These are phyloP conservation scores for Colletotrichum nymphaeae DNA, from an alignment of 2,329 filamentous ascomycete genomes.

Conservation along the genomic window DNA sequence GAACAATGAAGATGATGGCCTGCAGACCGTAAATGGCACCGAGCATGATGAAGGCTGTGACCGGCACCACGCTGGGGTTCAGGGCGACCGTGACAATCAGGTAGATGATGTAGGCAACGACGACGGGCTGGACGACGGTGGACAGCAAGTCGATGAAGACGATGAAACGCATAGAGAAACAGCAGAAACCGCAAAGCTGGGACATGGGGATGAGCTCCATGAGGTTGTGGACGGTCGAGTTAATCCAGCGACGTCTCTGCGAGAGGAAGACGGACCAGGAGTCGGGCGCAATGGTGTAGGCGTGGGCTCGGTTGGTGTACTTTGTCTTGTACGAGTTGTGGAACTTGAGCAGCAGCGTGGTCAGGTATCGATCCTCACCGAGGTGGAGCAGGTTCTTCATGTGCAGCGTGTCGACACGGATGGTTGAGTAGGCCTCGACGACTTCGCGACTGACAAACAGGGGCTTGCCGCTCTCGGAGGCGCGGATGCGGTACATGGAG, in stretches of 20 bases:
- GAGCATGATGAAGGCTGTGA: constrained; percentile 90
- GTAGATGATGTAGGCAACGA: constrained; percentile 89
- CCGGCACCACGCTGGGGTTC: constrained; percentile 74
- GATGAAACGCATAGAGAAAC: constrained; percentile 68
- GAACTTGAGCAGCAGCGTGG: constrained; percentile 91
- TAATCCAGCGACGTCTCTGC: constrained; percentile 99
- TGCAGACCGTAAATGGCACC: constrained; percentile 98
- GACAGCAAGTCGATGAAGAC: constrained; percentile 94
- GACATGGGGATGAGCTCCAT: constrained; percentile 93
- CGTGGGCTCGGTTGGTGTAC: constrained; percentile 91
- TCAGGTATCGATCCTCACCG: constrained; percentile 97
- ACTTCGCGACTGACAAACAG: constrained; percentile 96
- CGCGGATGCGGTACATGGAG: constrained; percentile 97
- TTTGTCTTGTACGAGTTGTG: constrained; percentile 98
- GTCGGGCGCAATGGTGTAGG: constrained; percentile 97
- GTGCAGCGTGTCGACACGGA: constrained; percentile 96
- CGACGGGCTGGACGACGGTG: constrained; percentile 92
- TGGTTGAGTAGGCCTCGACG: constrained; percentile 87
- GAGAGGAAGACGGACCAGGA: constrained; percentile 95
- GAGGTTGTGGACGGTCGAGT: constrained; percentile 98
- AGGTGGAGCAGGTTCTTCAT: constrained; percentile 98
- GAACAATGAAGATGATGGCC: constrained; percentile 94
- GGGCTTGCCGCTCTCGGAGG: constrained; percentile 93
- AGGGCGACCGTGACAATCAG: constrained; percentile 80
- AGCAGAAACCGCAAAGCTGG: constrained; percentile 93